Base-by-base conservation (phyloP, 495 filamentous ascomycete genomes). In the Neurospora sp. region DNA sequence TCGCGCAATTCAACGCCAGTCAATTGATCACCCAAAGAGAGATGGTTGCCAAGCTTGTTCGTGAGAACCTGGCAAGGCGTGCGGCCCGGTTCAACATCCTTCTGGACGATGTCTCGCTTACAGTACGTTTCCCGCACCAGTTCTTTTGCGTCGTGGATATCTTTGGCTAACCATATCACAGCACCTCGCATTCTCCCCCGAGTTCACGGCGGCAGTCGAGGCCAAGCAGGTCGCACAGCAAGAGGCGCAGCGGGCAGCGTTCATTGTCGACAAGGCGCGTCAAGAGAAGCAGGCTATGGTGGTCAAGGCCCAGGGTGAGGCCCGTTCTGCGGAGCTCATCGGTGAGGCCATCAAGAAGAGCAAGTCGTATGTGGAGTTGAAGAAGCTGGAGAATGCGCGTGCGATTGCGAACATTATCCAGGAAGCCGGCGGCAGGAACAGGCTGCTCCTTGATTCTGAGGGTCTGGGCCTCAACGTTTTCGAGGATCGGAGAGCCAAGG, bases 231-330 rank as follows among this genome's bases (percentile, higher is more conserved):
- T 99, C 72, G 96, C 96, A 18, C 96, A 99, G 78, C 96, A 99
- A 87, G 96, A 99, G 80, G 96, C 96, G 22, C 96, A 99, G 82
- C 91, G 95, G 72, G 96, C 96, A 39, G 96, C 96, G 53, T 99
- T 99, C 87, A 87, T 98, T 46, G 96, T 99, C 75, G 96, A 99
- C 88, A 98, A 98, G 85, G 96, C 96, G 42, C 92, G 96, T 74
- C 96, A 99, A 82, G 96, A 99, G 88, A 99, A 99, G 87, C 96
- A 98, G 85, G 96, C 96, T 73, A 97, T 93, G 85, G 94, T 99
- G 77, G 96, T 99, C 77, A 92, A 94, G 82, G 96, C 96, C 16
- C 96, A 98, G 88, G 96, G 96, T 94, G 96, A 99, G 84, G 96
- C 96, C 53, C 93, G 96, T 76, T 98, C 96, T 68, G 96, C 96